phyloP scores from a whole-genome alignment of 1,284 basidiomycete species.

The Papiliotrema laurentii region DNA sequence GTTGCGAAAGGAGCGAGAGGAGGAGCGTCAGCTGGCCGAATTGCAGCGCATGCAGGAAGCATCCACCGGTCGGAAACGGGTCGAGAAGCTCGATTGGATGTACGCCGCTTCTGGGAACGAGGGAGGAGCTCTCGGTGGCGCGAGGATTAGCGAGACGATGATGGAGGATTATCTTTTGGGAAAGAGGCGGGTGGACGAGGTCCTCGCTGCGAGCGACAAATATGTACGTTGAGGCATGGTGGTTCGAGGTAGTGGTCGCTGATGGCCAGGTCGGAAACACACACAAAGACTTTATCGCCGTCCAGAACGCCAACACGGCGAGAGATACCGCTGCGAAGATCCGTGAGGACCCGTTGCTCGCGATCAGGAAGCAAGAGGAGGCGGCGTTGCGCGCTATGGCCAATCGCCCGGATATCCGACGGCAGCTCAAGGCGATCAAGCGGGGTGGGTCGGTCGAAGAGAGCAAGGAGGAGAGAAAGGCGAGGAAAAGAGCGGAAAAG shows the following conservation, averaged over 20 bases:
- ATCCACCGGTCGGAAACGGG: conserved; percentile 87
- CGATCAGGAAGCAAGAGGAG: conserved; percentile 97
- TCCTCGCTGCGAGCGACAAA: conserved; percentile 76
- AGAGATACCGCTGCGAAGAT: conserved; percentile 90
- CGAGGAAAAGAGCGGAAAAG: conserved; percentile 33
- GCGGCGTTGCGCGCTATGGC: conserved; percentile 83
- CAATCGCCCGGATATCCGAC: conserved; percentile 83
- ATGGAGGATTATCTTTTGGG: conserved; percentile 94
- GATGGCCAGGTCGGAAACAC: conserved; percentile 66
- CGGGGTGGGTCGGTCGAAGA: conserved; percentile 59
- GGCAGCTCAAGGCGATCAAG: conserved; percentile 71
- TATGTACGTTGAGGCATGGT: conserved; percentile 56
- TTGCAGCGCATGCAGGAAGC: conserved; percentile 90
- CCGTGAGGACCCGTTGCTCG: conserved; percentile 89
- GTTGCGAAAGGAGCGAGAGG: conserved; percentile 92
- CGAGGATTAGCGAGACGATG: conserved; percentile 61
- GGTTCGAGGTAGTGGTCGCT: background rate
- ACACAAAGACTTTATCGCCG: conserved; percentile 84
- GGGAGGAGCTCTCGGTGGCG: conserved; percentile 60
- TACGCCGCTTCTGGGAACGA: conserved; percentile 89
- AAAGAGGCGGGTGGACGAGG: conserved; percentile 98
- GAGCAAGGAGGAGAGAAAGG: conserved; percentile 57
- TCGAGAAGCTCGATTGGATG: conserved; percentile 98
- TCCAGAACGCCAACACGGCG: conserved; percentile 86
- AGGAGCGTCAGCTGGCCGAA: conserved; percentile 93